Evolutionary conservation across 2,329 filamentous ascomycete genomes (phyloP).

Genomic region (Penicillium sp.): DNA sequence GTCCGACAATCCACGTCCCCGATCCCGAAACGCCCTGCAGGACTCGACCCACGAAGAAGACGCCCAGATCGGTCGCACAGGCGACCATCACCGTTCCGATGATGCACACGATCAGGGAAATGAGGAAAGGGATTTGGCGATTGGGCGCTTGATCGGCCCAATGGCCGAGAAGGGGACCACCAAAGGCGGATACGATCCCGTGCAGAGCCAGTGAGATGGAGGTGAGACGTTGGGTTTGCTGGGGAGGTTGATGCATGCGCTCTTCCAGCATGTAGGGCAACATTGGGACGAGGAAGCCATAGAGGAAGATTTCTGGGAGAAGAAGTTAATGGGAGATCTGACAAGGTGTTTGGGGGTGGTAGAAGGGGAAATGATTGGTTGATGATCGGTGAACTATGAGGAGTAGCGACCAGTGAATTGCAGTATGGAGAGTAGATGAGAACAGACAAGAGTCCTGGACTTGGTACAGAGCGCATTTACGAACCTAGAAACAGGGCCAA

Average conservation of each 20-base stretch:
- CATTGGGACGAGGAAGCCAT: slow-evolving; percentile 30
- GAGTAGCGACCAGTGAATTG: too few relatives aligned
- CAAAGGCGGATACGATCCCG: slow-evolving; percentile 20
- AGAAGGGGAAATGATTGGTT: too few relatives aligned
- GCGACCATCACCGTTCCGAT: slow-evolving; percentile 24
- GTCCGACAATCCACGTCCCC: slow-evolving; percentile 29
- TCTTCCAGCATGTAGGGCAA: slow-evolving; percentile 28
- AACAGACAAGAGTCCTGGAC: too few relatives aligned
- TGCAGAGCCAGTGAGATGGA: slow-evolving; percentile 22
- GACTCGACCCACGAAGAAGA: slow-evolving; percentile 23
- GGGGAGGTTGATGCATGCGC: slow-evolving; percentile 20
- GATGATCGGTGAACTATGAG: too few relatives aligned
- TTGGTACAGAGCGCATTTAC: too few relatives aligned
- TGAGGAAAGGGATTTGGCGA: slow-evolving; percentile 20
- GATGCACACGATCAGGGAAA: slow-evolving; percentile 21
- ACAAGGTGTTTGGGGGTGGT: too few relatives aligned
- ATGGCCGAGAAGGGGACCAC: slow-evolving; percentile 23
- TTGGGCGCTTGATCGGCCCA: slow-evolving; percentile 24
- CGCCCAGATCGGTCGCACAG: slow-evolving; percentile 14
- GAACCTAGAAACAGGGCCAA: neutral
- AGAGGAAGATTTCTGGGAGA: slow-evolving; percentile 29
- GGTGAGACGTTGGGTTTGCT: slow-evolving; percentile 21
- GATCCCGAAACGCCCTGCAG: slow-evolving; percentile 26
- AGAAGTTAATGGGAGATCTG: neutral
- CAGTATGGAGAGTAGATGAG: too few relatives aligned